Percentiles rank a stretch among this genome's conserved stretches.
These are phyloP conservation scores for Chalciporus chontae DNA, from an alignment of 768 basidiomycete genomes.

Conservation along the genomic window DNA sequence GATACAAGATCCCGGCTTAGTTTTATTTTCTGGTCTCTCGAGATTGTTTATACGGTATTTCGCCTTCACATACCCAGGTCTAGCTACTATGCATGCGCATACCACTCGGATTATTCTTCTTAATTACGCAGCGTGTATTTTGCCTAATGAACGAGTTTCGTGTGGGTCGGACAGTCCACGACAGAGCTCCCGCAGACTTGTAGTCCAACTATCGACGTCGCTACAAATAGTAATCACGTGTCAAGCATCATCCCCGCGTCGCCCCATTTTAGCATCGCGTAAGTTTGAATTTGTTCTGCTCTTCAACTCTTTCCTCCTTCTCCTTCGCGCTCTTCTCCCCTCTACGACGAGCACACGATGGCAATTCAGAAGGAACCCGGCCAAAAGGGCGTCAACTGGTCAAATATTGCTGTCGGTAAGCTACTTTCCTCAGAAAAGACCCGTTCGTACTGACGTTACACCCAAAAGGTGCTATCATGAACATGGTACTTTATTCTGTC, in stretches of 20 bases:
- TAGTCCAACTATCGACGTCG: no score
- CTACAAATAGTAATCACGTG: conserved; percentile 1
- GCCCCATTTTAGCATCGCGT: conserved; percentile 12
- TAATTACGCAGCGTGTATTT: conserved; percentile 24
- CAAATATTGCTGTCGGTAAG: conserved; percentile 92
- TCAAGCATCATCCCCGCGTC: no score
- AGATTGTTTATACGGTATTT: conserved; percentile 26
- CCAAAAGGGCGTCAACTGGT: conserved; percentile 90
- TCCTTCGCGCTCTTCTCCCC: conserved; percentile 11
- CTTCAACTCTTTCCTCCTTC: conserved; percentile 5
- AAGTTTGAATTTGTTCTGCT: background rate
- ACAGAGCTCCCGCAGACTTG: no score
- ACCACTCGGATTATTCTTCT: conserved; percentile 11
- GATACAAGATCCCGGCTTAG: background rate
- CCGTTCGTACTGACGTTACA: conserved; percentile 16
- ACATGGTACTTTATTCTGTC: conserved; percentile 70
- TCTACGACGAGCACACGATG: conserved; percentile 44
- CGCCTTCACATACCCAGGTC: conserved; percentile 24
- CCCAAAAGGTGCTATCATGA: conserved; percentile 87
- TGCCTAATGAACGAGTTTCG: conserved; percentile 9
- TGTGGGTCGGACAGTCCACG: background rate
- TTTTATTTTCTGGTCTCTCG: conserved; percentile 1
- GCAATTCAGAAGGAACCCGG: conserved; percentile 84
- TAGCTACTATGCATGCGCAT: conserved; percentile 23
- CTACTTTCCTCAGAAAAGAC: conserved; percentile 18